These are phyloP conservation scores for Trichoderma afroharzianum DNA, from an alignment of 2,329 filamentous ascomycete species.

Conservation along the genomic window DNA sequence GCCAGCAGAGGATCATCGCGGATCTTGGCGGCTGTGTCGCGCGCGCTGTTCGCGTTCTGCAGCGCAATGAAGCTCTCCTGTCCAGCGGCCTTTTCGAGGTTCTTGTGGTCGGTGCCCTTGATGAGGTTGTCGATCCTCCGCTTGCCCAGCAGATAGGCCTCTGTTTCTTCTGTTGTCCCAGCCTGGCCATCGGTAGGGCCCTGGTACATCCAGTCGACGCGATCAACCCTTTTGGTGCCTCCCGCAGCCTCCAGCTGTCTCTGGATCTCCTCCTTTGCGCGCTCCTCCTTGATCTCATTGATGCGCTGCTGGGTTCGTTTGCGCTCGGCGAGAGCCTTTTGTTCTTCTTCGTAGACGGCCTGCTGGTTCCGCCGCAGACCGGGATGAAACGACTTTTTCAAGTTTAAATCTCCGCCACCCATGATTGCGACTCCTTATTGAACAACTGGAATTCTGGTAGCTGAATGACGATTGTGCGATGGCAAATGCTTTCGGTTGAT, in stretches of 20 bases:
- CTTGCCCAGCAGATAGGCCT: slow-evolving; percentile 90
- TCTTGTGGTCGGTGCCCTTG: slow-evolving; percentile 75
- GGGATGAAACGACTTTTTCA: slow-evolving; percentile 95
- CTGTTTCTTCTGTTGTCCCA: slow-evolving; percentile 83
- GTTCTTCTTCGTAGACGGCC: slow-evolving; percentile 86
- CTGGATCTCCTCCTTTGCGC: slow-evolving; percentile 87
- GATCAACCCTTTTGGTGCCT: slow-evolving; percentile 71
- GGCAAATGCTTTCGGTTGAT: background rate
- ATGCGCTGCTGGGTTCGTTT: slow-evolving; percentile 89
- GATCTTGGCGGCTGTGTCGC: slow-evolving; percentile 83
- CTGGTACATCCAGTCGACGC: slow-evolving; percentile 98
- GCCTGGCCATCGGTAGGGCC: slow-evolving; percentile 74
- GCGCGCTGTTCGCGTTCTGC: slow-evolving; percentile 66
- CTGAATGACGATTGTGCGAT: background rate
- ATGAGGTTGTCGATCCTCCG: slow-evolving; percentile 80
- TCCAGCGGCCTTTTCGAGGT: slow-evolving; percentile 70
- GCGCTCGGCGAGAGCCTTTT: slow-evolving; percentile 88
- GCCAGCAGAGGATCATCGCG: slow-evolving; percentile 86
- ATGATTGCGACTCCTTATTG: slow-evolving; percentile 51
- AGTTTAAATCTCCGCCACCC: slow-evolving; percentile 91
- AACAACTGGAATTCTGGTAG: too few species aligned
- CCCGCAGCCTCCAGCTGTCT: slow-evolving; percentile 84
- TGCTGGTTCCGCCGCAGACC: slow-evolving; percentile 85
- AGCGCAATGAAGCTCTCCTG: slow-evolving; percentile 58
- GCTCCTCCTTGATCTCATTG: slow-evolving; percentile 91